Conservation (phyloP, 1,139 yeast genomes). For the Candida pseudocylindracea region DNA sequence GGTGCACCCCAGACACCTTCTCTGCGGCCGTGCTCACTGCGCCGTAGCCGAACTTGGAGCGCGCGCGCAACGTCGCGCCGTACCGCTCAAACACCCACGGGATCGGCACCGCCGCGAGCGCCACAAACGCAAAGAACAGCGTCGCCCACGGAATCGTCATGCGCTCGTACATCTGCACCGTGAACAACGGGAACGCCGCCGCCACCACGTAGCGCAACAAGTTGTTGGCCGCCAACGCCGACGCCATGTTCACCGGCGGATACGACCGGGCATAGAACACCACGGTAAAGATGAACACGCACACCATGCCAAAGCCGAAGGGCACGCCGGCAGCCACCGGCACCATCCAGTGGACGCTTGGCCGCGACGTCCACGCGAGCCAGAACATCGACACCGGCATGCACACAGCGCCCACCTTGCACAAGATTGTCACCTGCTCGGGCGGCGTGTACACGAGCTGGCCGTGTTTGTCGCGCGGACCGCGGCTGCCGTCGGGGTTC, state of each 20-base stretch:
- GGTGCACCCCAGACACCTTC: no score
- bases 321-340: slow-evolving; percentile 58
- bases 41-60: slow-evolving; percentile 13
- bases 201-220: slow-evolving; percentile 46
- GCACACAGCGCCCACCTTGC: slow-evolving; percentile 36
- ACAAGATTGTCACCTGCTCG: slow-evolving; percentile 15
- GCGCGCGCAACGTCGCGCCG: slow-evolving; percentile 32
- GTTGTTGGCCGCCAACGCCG: slow-evolving; percentile 66
- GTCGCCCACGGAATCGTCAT: slow-evolving; percentile 18
- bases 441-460: slow-evolving; percentile 17
- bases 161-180: slow-evolving; percentile 18
- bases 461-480: slow-evolving; percentile 31
- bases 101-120: slow-evolving; percentile 13
- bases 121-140: slow-evolving; percentile 13
- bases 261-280: slow-evolving; percentile 51
- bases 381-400: slow-evolving; percentile 55
- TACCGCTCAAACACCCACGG: slow-evolving; percentile 25
- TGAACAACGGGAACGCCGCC: slow-evolving; percentile 27
- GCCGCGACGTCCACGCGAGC: slow-evolving; percentile 61
- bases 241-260: slow-evolving; percentile 55
- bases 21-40: no score
- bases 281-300: slow-evolving; percentile 52
- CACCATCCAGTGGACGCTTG: slow-evolving; percentile 56
- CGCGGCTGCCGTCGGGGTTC: slow-evolving; percentile 42
- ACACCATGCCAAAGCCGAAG: slow-evolving; percentile 52